Evolutionary conservation across 2,329 filamentous ascomycete genomes (phyloP).

Genomic region (Fusarium sp.): DNA sequence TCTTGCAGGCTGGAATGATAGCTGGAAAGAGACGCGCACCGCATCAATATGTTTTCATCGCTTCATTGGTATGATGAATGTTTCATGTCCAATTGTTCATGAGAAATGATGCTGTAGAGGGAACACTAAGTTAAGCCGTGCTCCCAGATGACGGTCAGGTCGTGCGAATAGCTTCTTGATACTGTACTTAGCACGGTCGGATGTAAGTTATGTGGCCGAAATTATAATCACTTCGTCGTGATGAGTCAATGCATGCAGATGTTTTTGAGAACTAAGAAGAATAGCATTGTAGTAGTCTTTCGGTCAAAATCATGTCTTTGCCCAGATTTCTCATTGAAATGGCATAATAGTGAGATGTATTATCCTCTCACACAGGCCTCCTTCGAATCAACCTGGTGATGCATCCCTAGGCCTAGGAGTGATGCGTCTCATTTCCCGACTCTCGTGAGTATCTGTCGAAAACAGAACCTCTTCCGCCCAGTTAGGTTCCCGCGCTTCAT

Average conservation of each 20-base stretch:
- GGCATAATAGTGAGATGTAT: too few species aligned
- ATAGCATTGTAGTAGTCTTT: too few species aligned
- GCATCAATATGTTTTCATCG: background rate
- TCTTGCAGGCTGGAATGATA: background rate
- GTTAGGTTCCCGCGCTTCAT: background rate
- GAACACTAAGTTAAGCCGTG: background rate
- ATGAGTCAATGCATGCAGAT: background rate
- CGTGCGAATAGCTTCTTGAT: background rate
- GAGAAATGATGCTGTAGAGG: background rate
- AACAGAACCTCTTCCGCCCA: background rate
- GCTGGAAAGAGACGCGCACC: background rate
- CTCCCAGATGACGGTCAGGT: background rate
- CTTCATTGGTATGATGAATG: accelerated
- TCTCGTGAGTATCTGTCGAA: background rate
- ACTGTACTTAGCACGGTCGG: background rate
- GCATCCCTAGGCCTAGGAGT: background rate
- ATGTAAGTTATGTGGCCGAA: background rate
- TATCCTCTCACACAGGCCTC: too few species aligned
- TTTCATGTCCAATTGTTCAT: background rate
- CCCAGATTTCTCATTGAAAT: too few species aligned
- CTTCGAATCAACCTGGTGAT: background rate
- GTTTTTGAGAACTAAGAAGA: background rate
- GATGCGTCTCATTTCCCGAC: background rate
- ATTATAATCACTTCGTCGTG: too few species aligned
- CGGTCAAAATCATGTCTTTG: background rate